phyloP scores from a whole-genome alignment of 768 basidiomycete species.

The Auriscalpium vulgare region DNA sequence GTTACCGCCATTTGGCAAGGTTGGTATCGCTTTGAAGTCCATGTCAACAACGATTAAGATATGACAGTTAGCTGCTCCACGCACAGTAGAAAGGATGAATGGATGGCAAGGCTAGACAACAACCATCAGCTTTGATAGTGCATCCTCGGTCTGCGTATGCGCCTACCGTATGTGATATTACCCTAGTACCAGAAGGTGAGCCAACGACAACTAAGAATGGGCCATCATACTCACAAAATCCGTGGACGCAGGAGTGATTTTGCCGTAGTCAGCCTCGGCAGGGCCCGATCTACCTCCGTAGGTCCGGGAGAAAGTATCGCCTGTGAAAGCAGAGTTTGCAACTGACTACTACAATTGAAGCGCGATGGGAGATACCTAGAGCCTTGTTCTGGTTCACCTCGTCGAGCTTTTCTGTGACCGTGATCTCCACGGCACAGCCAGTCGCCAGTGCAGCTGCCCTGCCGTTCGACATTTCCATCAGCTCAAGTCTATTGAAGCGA shows the following conservation, averaged over 20 bases:
- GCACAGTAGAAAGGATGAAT: slow-evolving; percentile 68
- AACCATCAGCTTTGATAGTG: neutral
- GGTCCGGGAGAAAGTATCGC: slow-evolving; percentile 55
- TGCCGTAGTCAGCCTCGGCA: slow-evolving; percentile 61
- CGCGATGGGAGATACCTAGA: slow-evolving; percentile 32
- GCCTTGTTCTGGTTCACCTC: slow-evolving; percentile 66
- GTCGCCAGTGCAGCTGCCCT: slow-evolving; percentile 67
- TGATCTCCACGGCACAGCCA: slow-evolving; percentile 45
- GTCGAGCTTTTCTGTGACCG: slow-evolving; percentile 24
- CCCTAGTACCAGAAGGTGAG: slow-evolving; percentile 33
- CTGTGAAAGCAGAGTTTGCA: slow-evolving; percentile 26
- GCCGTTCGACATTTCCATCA: neutral
- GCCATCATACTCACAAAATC: slow-evolving; percentile 56
- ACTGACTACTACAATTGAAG: neutral
- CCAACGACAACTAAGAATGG: too few species aligned
- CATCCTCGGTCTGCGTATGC: neutral
- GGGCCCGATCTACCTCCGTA: slow-evolving; percentile 52
- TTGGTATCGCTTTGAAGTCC: slow-evolving; percentile 59
- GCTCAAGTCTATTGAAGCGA: neutral
- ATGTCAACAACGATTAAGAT: neutral
- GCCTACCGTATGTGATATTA: slow-evolving; percentile 65
- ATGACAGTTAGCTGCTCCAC: neutral
- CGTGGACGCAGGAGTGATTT: slow-evolving; percentile 57
- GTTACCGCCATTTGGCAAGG: slow-evolving; percentile 62
- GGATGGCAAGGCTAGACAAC: slow-evolving; percentile 43